Percentiles rank a stretch among this genome's conserved stretches.
These are phyloP conservation scores for Crithidia bombi DNA, from an alignment of 208 protist genomes.

Conservation along the genomic window DNA sequence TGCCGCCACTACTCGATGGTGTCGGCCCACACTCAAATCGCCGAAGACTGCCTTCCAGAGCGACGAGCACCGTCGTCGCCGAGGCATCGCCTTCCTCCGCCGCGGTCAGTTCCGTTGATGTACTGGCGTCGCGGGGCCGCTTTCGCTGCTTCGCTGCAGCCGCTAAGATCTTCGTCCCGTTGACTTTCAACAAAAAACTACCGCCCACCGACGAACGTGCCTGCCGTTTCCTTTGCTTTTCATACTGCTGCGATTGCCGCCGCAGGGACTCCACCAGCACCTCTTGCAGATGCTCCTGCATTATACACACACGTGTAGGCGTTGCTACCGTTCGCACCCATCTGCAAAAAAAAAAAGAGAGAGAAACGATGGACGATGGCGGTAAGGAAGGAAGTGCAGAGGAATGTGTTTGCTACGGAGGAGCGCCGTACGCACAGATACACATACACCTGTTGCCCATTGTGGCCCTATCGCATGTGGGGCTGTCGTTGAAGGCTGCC, in stretches of 20 bases:
- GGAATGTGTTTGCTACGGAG: no score
- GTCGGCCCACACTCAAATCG: neutral
- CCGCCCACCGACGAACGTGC: neutral
- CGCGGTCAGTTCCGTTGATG: neutral
- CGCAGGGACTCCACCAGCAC: neutral
- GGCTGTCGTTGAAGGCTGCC: no score
- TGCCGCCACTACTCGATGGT: neutral
- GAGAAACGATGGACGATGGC: no score
- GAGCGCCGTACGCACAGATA: no score
- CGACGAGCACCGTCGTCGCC: neutral
- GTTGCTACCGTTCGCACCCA: no score
- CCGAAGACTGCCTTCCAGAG: neutral
- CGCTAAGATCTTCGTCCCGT: neutral
- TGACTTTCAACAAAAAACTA: conserved; percentile 11
- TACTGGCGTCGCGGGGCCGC: neutral
- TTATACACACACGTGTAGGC: neutral
- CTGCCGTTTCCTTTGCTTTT: conserved; percentile 1
- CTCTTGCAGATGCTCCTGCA: neutral
- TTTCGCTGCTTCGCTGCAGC: conserved; percentile 1
- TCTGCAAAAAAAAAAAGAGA: no score
- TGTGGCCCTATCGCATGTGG: no score
- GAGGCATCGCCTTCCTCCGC: neutral
- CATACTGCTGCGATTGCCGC: neutral
- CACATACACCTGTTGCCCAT: no score
- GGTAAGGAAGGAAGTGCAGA: no score